These are phyloP conservation scores for Globisporangium middletonii DNA, from an alignment of 352 stramenopile genomes.

Conservation along the genomic window DNA sequence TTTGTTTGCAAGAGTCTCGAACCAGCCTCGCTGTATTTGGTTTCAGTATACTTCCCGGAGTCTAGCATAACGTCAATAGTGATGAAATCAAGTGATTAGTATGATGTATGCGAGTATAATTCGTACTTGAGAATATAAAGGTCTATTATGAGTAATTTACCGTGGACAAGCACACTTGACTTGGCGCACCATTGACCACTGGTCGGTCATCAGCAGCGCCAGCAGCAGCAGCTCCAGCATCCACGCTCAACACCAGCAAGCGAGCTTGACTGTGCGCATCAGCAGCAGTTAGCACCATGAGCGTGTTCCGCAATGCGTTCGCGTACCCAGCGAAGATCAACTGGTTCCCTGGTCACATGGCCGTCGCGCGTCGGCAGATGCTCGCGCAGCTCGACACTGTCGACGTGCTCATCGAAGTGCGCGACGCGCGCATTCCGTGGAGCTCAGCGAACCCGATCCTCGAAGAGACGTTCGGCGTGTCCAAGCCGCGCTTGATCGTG, in stretches of 20 bases:
- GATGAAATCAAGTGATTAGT: no score
- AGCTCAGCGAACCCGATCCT: constrained; percentile 81
- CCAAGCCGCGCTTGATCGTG: constrained; percentile 78
- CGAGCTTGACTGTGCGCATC: background rate
- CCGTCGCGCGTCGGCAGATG: constrained; percentile 72
- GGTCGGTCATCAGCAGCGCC: no score
- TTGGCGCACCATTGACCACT: no score
- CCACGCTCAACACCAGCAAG: no score
- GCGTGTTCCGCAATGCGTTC: constrained; percentile 68
- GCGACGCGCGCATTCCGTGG: constrained; percentile 77
- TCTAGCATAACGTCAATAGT: no score
- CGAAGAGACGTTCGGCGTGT: constrained; percentile 64
- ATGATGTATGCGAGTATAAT: no score
- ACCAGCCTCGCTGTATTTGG: no score
- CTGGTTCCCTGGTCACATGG: constrained; percentile 88
- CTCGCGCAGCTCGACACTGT: constrained; percentile 73
- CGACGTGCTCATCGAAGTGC: constrained; percentile 81
- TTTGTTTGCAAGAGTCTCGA: background rate
- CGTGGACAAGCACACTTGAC: no score
- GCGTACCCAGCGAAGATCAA: constrained; percentile 79
- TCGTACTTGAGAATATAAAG: no score
- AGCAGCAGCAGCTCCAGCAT: no score
- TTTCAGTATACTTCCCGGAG: no score
- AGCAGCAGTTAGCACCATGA: constrained; percentile 26
- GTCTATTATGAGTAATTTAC: no score